Evolutionary conservation across 208 protist species (phyloP).

Genomic region (Vickermania ingenoplastis): DNA sequence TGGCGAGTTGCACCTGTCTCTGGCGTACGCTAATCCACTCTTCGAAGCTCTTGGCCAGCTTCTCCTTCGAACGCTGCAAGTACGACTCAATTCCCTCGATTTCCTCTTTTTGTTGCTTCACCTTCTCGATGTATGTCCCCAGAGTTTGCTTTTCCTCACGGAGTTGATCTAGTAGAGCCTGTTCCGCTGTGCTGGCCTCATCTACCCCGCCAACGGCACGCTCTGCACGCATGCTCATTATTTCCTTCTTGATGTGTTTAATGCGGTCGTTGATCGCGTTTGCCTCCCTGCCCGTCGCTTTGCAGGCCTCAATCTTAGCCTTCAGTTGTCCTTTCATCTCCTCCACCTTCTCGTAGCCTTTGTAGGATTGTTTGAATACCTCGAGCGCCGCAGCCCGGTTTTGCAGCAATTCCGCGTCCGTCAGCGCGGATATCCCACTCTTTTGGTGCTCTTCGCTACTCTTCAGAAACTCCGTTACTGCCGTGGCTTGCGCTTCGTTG

Average conservation of each 20-base stretch:
- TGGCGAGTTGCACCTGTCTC: slow-evolving; percentile 32
- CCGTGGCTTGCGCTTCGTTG: slow-evolving; percentile 26
- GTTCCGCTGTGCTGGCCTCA: slow-evolving; percentile 37
- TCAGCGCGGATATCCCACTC: slow-evolving; percentile 41
- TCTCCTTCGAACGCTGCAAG: slow-evolving; percentile 75
- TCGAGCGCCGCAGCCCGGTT: slow-evolving; percentile 81
- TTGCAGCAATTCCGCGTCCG: slow-evolving; percentile 54
- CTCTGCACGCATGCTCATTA: slow-evolving; percentile 75
- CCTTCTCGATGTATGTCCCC: neutral
- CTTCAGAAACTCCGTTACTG: slow-evolving; percentile 36
- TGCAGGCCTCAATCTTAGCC: slow-evolving; percentile 55
- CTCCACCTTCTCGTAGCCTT: slow-evolving; percentile 64
- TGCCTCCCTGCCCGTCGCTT: slow-evolving; percentile 41
- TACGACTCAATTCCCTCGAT: slow-evolving; percentile 84
- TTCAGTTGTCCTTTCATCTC: slow-evolving; percentile 59
- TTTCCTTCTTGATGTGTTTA: slow-evolving; percentile 50
- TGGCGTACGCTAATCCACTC: slow-evolving; percentile 68
- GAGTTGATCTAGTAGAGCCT: slow-evolving; percentile 19
- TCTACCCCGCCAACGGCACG: slow-evolving; percentile 60
- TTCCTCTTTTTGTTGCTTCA: slow-evolving; percentile 46
- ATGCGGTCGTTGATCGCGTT: slow-evolving; percentile 69
- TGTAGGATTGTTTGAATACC: slow-evolving; percentile 75
- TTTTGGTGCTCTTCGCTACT: slow-evolving; percentile 30
- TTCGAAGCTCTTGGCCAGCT: slow-evolving; percentile 79
- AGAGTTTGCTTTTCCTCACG: neutral